Base-by-base conservation (phyloP, 2,329 filamentous ascomycete species). In the Cyphellophora europaea region DNA sequence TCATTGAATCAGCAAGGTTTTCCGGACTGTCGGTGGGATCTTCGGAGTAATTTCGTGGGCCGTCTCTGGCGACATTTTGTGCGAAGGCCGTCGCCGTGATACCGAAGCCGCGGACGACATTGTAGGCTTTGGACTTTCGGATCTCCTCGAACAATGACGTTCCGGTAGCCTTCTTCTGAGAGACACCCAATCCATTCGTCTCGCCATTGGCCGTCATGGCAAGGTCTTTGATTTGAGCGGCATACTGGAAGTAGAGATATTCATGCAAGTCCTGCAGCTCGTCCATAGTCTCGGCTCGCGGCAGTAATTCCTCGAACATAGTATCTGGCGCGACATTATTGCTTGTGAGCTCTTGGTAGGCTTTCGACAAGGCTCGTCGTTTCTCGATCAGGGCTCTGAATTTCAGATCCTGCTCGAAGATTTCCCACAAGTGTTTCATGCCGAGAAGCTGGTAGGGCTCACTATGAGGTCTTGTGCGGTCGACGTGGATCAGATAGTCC, bases 181-280 rank as follows among this genome's bases (percentile, higher is more conserved):
- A 87, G 3, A 71, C 73, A 35, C 78, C 74, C 41, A 81, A 81
- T 6, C 69, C 61, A 36, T 76, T 76, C 11, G 72, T 67, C 27
- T 77, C 70, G n/a, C 47, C 57, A 2, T 67, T 63, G 37, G 76
- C 67, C 41, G 77, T 69, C 12, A 76, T 65, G 11, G 79, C 74
- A 31, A 93, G 61, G 44, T 96, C 88, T 54, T 84, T 89, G 32
- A 96, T 68, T 55, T 93, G 78, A 3, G 77, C 67, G 4, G 83
- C 77, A 51, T 96, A 96, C 52, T 88, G 82, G 59, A 98, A 98
- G 53, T 96, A 87, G 35, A 96, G 67, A 51, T 96, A 96, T 53
- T 98, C 91, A 54, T 96, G 89, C 14, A 98, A 63, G 57, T 98
- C 91, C 55, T 98, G 91, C 12, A 98, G 71, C 55, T 98, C 91